Base-by-base conservation (phyloP, 306 rosid species). In the Vigna reflexopilosa region DNA sequence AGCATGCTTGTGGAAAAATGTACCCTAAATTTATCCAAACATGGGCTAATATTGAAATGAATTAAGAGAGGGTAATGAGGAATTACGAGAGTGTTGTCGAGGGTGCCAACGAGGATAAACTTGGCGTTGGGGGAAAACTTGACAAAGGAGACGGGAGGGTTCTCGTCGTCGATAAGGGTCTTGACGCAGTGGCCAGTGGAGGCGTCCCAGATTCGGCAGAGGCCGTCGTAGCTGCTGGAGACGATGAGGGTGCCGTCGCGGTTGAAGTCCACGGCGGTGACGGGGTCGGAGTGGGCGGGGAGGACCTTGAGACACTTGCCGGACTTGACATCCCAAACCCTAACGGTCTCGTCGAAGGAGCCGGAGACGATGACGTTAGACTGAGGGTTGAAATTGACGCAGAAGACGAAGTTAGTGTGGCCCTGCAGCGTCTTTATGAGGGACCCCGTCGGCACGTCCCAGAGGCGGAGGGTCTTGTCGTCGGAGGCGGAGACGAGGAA, bases 191-290 rank as follows among this genome's bases (percentile, higher is more conserved):
- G 98, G 0, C 98, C 98, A 24, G 98, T 95, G 8, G 93, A 86
- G 1, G 98, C 96, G 77, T 95, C 85, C 83, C 98, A 95, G 58
- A 91, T 92, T 82, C 98, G 67, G 36, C 98, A 95, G 36, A 95
- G 78, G 1, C 98, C 98, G n/a, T 95, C 98, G 54, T 95, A 91
- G 84, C 98, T 95, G 36, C 98, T 95, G 0, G 98, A 95, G n/a
- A 95, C 98, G n/a, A 95, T 91, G 17, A 91, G 85, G 1, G 97
- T 84, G 0, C 98, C 98, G 6, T 91, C 97, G 12, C 93, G 91
- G 47, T 93, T 91, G 72, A 95, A 92, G 84, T 95, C 98, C 0
- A 95, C 98, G n/a, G 98, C 89, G 3, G 98, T 91, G 24, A 95
- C 98, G 1, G 98, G 98, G 59, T 95, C 98, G 6, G 96, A 95